Evolutionary conservation across 495 filamentous ascomycete species (phyloP).

Genomic region (Podospora sp.): DNA sequence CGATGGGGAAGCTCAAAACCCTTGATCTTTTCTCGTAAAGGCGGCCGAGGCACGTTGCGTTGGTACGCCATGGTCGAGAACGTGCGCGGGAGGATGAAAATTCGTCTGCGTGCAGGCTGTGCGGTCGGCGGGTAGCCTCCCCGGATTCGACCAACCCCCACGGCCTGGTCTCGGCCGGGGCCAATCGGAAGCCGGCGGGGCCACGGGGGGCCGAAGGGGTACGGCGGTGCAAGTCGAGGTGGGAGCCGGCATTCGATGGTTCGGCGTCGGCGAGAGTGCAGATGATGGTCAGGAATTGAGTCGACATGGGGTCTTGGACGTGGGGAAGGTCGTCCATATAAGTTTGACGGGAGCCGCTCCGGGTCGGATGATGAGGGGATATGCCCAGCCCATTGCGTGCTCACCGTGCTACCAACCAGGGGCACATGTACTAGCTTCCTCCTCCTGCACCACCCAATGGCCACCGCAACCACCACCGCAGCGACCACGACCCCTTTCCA

Average conservation of each 20-base stretch:
- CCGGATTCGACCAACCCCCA: not conserved
- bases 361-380: constrained; percentile 8
- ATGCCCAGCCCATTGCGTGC: constrained; percentile 1
- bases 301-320: not conserved
- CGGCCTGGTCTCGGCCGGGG: not conserved
- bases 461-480: not conserved
- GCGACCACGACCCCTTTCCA: not conserved
- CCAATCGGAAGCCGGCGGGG: not conserved
- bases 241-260: not conserved
- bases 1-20: not conserved
- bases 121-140: constrained; percentile 2
- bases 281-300: not conserved
- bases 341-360: not conserved
- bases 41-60: not conserved
- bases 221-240: not conserved
- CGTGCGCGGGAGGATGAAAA: constrained; percentile 1
- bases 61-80: not conserved
- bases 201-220: not conserved
- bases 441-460: not conserved
- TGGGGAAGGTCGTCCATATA: constrained; percentile 1
- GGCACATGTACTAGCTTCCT: not conserved
- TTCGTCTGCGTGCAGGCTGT: not conserved
- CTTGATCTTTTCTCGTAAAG: not conserved
- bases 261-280: not conserved
- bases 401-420: not conserved